phyloP scores from a whole-genome alignment of 495 filamentous ascomycete genomes.

The Peziza echinospora region DNA sequence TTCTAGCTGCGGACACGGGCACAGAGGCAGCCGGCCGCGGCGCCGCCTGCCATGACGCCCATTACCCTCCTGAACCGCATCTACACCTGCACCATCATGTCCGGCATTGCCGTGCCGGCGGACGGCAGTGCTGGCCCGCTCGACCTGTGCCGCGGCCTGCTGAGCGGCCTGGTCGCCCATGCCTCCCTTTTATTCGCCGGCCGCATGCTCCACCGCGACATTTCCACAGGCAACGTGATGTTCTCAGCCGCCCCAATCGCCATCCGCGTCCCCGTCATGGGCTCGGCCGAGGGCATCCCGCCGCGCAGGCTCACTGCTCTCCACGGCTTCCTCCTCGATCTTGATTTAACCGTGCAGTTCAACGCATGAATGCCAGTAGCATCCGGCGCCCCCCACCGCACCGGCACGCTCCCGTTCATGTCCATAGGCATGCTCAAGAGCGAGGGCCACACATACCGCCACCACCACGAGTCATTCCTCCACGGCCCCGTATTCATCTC shows the following conservation, averaged over 20 bases:
- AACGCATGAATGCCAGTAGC: background rate
- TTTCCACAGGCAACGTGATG: background rate
- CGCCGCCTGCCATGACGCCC: no score
- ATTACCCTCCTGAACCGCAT: no score
- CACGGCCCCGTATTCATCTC: constrained; percentile 14
- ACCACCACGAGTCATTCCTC: constrained; percentile 14
- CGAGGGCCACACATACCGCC: constrained; percentile 8
- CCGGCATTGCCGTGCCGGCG: no score
- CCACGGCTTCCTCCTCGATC: constrained; percentile 12
- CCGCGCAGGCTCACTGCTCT: constrained; percentile 2
- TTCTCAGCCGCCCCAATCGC: background rate
- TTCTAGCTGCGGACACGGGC: no score
- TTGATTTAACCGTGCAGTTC: constrained; percentile 4
- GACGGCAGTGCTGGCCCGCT: no score
- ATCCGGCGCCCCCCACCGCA: constrained; percentile 8
- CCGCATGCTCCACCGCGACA: background rate
- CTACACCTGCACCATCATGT: no score
- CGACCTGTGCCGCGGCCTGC: background rate
- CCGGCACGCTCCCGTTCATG: constrained; percentile 9
- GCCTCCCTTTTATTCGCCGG: background rate
- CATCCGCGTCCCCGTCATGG: background rate
- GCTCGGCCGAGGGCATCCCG: no score
- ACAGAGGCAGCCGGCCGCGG: no score
- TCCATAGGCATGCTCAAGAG: constrained; percentile 7
- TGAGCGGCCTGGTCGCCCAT: background rate